Base-by-base conservation (phyloP, 306 rosid species). In the Cucurbita argyrosperma region DNA sequence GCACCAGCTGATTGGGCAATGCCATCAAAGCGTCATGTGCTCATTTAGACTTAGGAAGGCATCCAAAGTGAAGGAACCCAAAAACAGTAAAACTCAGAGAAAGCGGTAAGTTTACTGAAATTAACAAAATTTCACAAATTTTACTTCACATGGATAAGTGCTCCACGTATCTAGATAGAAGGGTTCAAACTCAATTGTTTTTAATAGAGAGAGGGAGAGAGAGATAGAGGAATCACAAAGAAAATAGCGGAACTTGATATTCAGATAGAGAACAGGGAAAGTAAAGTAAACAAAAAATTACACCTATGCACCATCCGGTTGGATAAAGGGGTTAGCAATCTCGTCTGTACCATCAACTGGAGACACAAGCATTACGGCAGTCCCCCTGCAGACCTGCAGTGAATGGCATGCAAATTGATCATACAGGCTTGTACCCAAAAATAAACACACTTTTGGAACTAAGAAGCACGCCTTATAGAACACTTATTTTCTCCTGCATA, bases 341-440 rank as follows among this genome's bases (percentile, higher is more conserved):
- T 90, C 98, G 77, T 94, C 97, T 35, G 98, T 94, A 26, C 98
- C 98, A 74, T 94, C 98, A 49, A 96, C 89, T 71, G 98, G 98
- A 35, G 98, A 94, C 78, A 94, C 98, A 13, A 94, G 97, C 98
- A 94, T 94, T 43, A 94, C 98, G 58, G 98, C 98, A 69, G 98
- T 94, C 83, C 98, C 98, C 82, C 98, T 88, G 65, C 98, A 94
- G 64, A 90, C 97, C 98, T 94, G 89, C 82, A 82, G 45, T 37
- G 66, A 60, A 76, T 40, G 6, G 7, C 18, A n/a, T 4, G 76
- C 71, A 46, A 46, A 43, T 38, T 43, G 49, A 63, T 76, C 42
- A 70, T 35, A 71, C 64, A 6, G 39, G 10, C 5, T 14, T 13
- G 19, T 12, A 14, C 56, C n/a, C 2, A 43, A 21, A 6, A 8